These are phyloP conservation scores for Passalora sequoiae DNA, from an alignment of 2,329 filamentous ascomycete genomes.

Conservation along the genomic window DNA sequence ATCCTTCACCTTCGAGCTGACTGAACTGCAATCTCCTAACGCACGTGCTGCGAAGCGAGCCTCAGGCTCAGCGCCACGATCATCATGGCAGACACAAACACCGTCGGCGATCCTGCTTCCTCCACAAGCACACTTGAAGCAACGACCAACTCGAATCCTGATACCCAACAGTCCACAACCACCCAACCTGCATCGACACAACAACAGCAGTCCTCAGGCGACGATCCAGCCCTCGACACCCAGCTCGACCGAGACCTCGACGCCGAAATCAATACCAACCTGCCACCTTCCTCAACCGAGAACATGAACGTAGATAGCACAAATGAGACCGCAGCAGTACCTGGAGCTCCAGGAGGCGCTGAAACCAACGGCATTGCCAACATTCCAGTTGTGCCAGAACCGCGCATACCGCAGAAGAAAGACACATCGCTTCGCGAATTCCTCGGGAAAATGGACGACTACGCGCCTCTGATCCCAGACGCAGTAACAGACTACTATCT, in stretches of 20 bases:
- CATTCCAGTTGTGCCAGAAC: constrained; percentile 36
- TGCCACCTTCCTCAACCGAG: constrained; percentile 12
- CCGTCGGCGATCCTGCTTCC: constrained; percentile 9
- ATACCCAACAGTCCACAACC: constrained; percentile 5
- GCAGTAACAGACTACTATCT: constrained; percentile 98
- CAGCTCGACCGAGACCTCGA: constrained; percentile 32
- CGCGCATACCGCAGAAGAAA: constrained; percentile 72
- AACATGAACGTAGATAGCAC: constrained; percentile 35
- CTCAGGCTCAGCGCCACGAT: constrained; percentile 11
- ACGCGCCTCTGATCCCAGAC: constrained; percentile 97
- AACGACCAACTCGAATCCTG: constrained; percentile 1
- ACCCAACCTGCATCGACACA: constrained; percentile 12
- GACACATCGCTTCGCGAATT: constrained; percentile 91
- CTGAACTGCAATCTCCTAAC: constrained; percentile 6
- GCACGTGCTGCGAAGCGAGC: constrained; percentile 13
- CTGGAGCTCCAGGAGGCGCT: constrained; percentile 58
- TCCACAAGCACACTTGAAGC: constrained; percentile 14
- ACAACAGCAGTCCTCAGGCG: constrained; percentile 12
- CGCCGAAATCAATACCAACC: constrained; percentile 34
- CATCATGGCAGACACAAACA: constrained; percentile 17
- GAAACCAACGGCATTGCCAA: constrained; percentile 67
- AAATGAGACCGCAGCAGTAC: constrained; percentile 44
- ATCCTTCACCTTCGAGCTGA: constrained; percentile 13
- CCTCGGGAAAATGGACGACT: constrained; percentile 94
- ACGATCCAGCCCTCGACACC: constrained; percentile 37